Evolutionary conservation across 495 filamentous ascomycete genomes (phyloP).

Genomic region (Xylaria palmicola): DNA sequence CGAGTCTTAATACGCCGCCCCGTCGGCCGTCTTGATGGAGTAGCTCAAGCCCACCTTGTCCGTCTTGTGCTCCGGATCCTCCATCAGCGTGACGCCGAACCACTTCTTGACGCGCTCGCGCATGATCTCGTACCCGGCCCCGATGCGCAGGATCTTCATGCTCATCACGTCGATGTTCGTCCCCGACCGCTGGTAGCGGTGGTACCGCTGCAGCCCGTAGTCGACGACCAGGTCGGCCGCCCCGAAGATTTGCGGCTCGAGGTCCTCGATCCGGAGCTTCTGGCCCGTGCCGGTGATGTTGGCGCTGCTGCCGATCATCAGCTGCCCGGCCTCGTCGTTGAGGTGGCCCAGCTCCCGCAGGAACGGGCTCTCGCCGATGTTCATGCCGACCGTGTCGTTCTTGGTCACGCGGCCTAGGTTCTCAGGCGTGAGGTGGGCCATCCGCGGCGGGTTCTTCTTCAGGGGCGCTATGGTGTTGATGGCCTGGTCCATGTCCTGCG

Average conservation of each 20-base stretch:
- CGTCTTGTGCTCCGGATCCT: conserved; percentile 16
- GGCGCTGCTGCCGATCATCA: conserved; percentile 30
- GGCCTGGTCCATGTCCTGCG: conserved; percentile 27
- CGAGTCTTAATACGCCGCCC: not conserved
- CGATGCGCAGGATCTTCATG: conserved; percentile 29
- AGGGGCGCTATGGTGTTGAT: conserved; percentile 24
- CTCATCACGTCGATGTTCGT: conserved; percentile 25
- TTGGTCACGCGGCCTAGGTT: conserved; percentile 21
- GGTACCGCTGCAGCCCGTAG: conserved; percentile 32
- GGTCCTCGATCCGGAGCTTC: conserved; percentile 31
- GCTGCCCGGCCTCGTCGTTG: conserved; percentile 18
- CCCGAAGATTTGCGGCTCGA: conserved; percentile 27
- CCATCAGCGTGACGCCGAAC: conserved; percentile 9
- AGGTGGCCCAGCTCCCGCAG: conserved; percentile 24
- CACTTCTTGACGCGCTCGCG: conserved; percentile 23
- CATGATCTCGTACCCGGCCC: conserved; percentile 28
- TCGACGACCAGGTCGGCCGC: conserved; percentile 33
- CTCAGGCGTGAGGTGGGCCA: conserved; percentile 7
- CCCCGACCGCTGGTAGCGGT: conserved; percentile 26
- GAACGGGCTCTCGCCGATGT: conserved; percentile 21
- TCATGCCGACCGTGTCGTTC: conserved; percentile 25
- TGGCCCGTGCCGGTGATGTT: conserved; percentile 33
- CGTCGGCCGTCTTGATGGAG: conserved; percentile 13
- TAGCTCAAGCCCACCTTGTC: conserved; percentile 9
- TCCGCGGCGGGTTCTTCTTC: conserved; percentile 10